Base-by-base conservation (phyloP, 306 rosid species). In the Coriaria nepalensis region DNA sequence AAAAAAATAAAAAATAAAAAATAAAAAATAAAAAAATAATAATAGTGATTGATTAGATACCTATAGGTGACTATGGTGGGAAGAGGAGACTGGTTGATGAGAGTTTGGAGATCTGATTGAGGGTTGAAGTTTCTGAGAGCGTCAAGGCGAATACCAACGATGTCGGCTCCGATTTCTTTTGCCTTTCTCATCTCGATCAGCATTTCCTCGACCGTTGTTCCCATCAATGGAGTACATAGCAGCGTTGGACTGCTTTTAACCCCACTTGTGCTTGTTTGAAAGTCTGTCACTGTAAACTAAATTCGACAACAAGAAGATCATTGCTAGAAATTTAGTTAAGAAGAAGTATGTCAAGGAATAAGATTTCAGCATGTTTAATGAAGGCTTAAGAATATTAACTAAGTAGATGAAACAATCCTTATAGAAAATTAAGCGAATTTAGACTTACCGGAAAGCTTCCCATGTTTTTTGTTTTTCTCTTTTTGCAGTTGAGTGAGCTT, bases 111-210 rank as follows among this genome's bases (percentile, higher is more conserved):
- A 61, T 78, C 71, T 14, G 40, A 55, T 37, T 46, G 48, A n/a
- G 78, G 78, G 35, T 33, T 57, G 60, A 78, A 78, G 55, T 64
- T 55, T 58, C 70, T 70, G 59, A 73, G 52, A 58, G 47, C 64
- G 59, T 78, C 85, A 14, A 78, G 40, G 8, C 85, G 75, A 20
- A 78, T 37, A 69, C 73, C 85, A 13, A 73, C 73, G 0, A 78
- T 32, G 51, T 73, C 80, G 40, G 85, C 80, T 9, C 78, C 80
- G 41, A 66, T 37, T 40, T 58, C 65, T 44, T 67, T 71, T 5
- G 80, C 80, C 62, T 60, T 71, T 10, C 29, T 7, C 69, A 72
- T 52, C 56, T 64, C 78, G 40, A 37, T 33, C 57, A 73, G 37
- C 80, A 73, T 78, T 20, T 20, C 29, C 29, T 20, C 29, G 14